Base-by-base conservation (phyloP, 306 rosid species). In the Cyclanthera cordifolia region DNA sequence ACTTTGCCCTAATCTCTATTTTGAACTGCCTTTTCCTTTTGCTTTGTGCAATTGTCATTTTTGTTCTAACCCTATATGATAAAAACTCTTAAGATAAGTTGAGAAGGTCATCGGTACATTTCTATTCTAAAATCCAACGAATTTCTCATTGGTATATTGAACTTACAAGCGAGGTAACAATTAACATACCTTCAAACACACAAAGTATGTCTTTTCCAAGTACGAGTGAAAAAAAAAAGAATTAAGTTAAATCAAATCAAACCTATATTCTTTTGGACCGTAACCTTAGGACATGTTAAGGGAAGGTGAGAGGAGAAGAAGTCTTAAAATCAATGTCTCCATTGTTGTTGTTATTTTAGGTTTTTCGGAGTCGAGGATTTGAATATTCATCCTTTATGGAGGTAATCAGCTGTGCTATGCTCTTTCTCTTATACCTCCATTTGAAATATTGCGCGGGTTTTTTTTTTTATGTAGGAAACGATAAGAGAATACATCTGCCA, bases 81-180 rank as follows among this genome's bases (percentile, higher is more conserved):
- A 64, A 64, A 43, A 64, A 64, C 14, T 45, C 52, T 41, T 21
- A 34, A 61, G 68, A 61, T 37, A 19, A 61, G 68, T 37, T 20
- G 11, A 37, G 68, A 4, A 37, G 30, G 49, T n/a, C 16, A 19
- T 2, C 10, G 49, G 27, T 17, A 34, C 19, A 10, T 61, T 61
- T 39, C 30, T 41, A 39, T 20, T 39, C 28, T 11, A 17, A 60
- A 11, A 60, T 60, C 49, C 27, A 13, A 39, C 48, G 8, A 17
- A 60, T 37, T 60, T 19, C 28, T 19, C 24, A 60, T 11, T 19
- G n/a, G 49, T n/a, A 34, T 32, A 34, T n/a, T 19, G 8, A 59
- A 24, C 27, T 8, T 37, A 37, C 1, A 32, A 11, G 27, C 7
- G 21, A 4, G 28, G 27, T 19, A 61, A 37, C 43, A 37, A 8